A percentile compares a stretch with the other conserved stretches of the same genome.
These are phyloP conservation scores for Aspergillus indologenus DNA, from an alignment of 495 filamentous ascomycete genomes.

Conservation along the genomic window DNA sequence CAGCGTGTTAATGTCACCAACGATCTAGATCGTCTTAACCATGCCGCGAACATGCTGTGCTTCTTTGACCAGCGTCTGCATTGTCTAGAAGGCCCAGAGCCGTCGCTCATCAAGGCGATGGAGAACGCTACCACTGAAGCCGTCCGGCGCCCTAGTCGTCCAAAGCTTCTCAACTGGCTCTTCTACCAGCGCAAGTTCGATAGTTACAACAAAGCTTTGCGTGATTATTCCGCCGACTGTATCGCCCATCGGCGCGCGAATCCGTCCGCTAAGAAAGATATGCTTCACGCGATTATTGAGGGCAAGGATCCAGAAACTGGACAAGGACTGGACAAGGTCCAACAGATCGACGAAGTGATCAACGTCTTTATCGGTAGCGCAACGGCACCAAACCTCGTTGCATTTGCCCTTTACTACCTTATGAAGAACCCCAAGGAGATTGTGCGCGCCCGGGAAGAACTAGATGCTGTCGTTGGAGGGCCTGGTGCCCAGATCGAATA, in stretches of 20 bases:
- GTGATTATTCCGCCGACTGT: slow-evolving; percentile 55
- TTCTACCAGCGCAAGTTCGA: slow-evolving; percentile 49
- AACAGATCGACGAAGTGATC: slow-evolving; percentile 66
- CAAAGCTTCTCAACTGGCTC: slow-evolving; percentile 39
- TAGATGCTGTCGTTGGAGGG: slow-evolving; percentile 40
- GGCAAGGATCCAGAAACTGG: slow-evolving; percentile 66
- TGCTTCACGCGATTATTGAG: slow-evolving; percentile 67
- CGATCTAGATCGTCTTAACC: slow-evolving; percentile 69
- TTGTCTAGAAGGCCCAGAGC: slow-evolving; percentile 27
- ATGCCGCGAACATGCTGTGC: slow-evolving; percentile 69
- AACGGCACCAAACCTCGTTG: slow-evolving; percentile 43
- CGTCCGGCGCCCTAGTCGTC: slow-evolving; percentile 38
- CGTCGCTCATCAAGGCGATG: slow-evolving; percentile 38
- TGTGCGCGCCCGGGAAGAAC: slow-evolving; percentile 38
- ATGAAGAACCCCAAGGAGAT: slow-evolving; percentile 36
- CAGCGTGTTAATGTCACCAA: slow-evolving; percentile 57
- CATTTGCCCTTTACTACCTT: slow-evolving; percentile 46
- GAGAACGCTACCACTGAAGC: slow-evolving; percentile 43
- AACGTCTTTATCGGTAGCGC: slow-evolving; percentile 47
- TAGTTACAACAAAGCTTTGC: slow-evolving; percentile 54
- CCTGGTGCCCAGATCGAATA: slow-evolving; percentile 30
- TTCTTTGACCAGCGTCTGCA: slow-evolving; percentile 46
- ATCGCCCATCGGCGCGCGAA: slow-evolving; percentile 53
- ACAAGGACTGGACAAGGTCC: slow-evolving; percentile 54
- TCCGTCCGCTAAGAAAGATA: slow-evolving; percentile 59